phyloP scores from a whole-genome alignment of 2,329 filamentous ascomycete genomes.

The Orbilia ellipsospora region DNA sequence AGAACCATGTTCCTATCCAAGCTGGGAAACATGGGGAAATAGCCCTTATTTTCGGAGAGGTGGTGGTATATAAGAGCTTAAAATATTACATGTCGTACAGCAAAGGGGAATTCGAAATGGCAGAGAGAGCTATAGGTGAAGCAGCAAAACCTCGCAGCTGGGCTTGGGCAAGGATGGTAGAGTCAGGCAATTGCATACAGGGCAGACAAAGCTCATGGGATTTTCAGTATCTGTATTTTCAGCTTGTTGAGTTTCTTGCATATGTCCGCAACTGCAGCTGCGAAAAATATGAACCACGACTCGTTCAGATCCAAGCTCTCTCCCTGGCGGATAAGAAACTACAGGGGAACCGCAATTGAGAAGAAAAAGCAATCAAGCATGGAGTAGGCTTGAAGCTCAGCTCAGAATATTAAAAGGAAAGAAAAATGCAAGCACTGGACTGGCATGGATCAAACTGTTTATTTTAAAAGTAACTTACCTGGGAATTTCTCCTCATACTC shows the following conservation, averaged over 20 bases:
- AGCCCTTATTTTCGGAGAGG: not conserved
- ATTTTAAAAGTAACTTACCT: slow-evolving; percentile 50
- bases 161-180: too few species aligned
- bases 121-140: too few species aligned
- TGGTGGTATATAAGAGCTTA: slow-evolving; percentile 13
- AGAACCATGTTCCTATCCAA: slow-evolving; percentile 29
- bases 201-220: not conserved
- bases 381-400: too few species aligned
- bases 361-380: too few species aligned
- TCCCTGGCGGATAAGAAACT: not conserved
- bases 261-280: too few species aligned
- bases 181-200: too few species aligned
- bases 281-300: too few species aligned
- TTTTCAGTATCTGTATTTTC: too few species aligned
- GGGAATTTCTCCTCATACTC: slow-evolving; percentile 59
- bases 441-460: not conserved
- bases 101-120: not conserved
- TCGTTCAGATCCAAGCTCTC: too few species aligned
- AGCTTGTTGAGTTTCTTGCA: too few species aligned
- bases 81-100: slow-evolving; percentile 19
- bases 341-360: not conserved
- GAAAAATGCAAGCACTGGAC: not conserved
- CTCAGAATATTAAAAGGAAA: not conserved
- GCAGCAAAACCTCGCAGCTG: too few species aligned
- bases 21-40: slow-evolving; percentile 25